Conservation (phyloP, 1,284 basidiomycete species). For the Testicularia cyperi region DNA sequence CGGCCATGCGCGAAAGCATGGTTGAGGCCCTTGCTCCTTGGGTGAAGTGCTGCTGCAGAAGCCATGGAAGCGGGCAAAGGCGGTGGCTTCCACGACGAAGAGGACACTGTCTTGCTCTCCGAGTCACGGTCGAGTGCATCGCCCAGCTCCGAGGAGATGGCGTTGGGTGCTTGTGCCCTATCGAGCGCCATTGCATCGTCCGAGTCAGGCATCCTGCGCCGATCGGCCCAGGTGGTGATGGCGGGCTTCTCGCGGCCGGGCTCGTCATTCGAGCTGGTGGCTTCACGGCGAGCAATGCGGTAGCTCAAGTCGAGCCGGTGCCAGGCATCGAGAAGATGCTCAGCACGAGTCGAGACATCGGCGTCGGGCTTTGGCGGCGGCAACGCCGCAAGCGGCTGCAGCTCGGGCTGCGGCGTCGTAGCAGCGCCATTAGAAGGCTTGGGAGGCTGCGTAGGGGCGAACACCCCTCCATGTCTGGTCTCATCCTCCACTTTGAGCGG, state of each 20-base stretch:
- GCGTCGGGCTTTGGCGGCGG: constrained; percentile 5
- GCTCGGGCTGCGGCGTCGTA: background rate
- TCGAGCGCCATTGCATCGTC: constrained; percentile 36
- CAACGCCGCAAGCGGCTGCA: background rate
- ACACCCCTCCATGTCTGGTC: no score
- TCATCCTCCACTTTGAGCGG: background rate
- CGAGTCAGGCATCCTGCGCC: constrained; percentile 25
- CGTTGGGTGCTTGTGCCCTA: constrained; percentile 42
- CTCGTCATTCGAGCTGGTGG: constrained; percentile 61
- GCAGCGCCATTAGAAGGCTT: background rate
- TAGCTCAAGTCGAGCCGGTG: constrained; percentile 73
- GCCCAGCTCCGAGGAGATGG: constrained; percentile 39
- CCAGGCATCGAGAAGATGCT: constrained; percentile 74
- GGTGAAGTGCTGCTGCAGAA: no score
- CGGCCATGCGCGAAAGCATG: constrained; percentile 9
- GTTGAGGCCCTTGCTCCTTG: no score
- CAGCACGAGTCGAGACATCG: constrained; percentile 35
- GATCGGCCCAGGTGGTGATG: constrained; percentile 22
- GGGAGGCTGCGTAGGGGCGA: no score
- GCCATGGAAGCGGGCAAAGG: constrained; percentile 11
- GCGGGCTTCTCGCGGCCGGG: constrained; percentile 13
- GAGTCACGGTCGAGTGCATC: constrained; percentile 18
- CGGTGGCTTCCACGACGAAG: constrained; percentile 29
- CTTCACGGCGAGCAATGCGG: constrained; percentile 68
- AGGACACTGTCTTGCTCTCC: constrained; percentile 13